Percentiles rank a stretch among this genome's conserved stretches.
Conservation (phyloP, 75 land plant genomes). For the Cupressus sempervirens region DNA sequence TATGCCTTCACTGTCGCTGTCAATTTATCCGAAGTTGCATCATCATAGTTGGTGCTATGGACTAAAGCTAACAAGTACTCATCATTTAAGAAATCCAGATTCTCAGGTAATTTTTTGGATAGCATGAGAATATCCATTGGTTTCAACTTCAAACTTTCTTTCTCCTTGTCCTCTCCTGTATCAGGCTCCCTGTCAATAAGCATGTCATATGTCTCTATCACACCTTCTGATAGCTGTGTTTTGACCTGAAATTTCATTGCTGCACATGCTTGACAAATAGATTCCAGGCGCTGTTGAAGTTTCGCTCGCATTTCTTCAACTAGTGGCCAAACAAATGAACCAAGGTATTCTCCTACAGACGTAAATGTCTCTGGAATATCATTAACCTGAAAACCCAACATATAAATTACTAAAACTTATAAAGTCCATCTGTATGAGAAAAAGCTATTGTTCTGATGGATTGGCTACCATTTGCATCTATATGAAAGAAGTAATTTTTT, state of each 20-base stretch:
- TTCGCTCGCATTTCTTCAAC: too few species aligned
- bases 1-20: not conserved
- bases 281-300: too few species aligned
- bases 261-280: slow-evolving; percentile 23
- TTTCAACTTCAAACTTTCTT: not conserved
- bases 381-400: not conserved
- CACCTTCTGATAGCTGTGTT: slow-evolving; percentile 8
- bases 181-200: not conserved
- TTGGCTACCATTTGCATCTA: not conserved
- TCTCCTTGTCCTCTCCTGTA: not conserved
- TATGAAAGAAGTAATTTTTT: slow-evolving; percentile 22
- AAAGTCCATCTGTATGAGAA: not conserved
- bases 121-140: slow-evolving; percentile 39
- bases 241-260: slow-evolving; percentile 7
- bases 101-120: slow-evolving; percentile 21
- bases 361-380: too few species aligned
- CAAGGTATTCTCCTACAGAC: too few species aligned
- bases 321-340: too few species aligned
- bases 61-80: not conserved
- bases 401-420: not conserved
- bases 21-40: not conserved
- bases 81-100: not conserved
- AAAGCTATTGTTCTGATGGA: not conserved
- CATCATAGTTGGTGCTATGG: not conserved
- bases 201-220: not conserved